Base-by-base conservation (phyloP, 2,329 filamentous ascomycete species). In the Stromatinia cepivora region DNA sequence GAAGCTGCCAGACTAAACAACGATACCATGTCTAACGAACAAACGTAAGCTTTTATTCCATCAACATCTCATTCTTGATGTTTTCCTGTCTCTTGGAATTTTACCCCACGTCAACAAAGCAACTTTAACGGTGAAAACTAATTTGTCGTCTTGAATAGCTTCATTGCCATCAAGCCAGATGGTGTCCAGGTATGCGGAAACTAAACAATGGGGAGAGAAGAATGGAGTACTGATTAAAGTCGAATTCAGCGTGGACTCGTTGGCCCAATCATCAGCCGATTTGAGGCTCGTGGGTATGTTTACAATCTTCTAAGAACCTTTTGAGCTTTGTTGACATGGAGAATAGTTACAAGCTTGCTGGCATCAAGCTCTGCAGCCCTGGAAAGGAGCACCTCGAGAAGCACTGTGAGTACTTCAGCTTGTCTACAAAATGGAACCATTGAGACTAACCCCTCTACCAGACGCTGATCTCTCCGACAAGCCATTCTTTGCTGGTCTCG, bases 141-240 rank as follows among this genome's bases (percentile, higher is more conserved):
- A 68, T 53, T 79, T 71, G 78, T 70, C 20, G 64, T 69, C 77
- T 58, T 72, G 70, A 59, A 77, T 80, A 98, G 94, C 87, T 98
- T 98, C 92, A 98, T 98, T 88, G 95, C 95, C 82, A 93, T 99
- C 89, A 99, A 99, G 93, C 95, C 94, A 79, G 95, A 98, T 86
- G 95, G 95, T 83, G 95, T 98, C 85, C 95, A 97, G 90, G 93
- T 97, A 90, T 77, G 84, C 71, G 67, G 69, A 57, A 31, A 53
- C 8, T 22, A 42, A 46, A 39, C n/a, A 36, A n/a, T 13, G 17
- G 65, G 45, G 13, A 53, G 25, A 13, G 20, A 15, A 58, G 36
- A 15, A 71, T 31, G 31, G 6, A 34, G 53, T 69, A 71, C 64
- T 75, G 34, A 77, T 70, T 69, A 31, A 54, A 15, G 4, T 34